These are phyloP conservation scores for Sanghuangporus weigelae DNA, from an alignment of 1,284 basidiomycete genomes.

Conservation along the genomic window DNA sequence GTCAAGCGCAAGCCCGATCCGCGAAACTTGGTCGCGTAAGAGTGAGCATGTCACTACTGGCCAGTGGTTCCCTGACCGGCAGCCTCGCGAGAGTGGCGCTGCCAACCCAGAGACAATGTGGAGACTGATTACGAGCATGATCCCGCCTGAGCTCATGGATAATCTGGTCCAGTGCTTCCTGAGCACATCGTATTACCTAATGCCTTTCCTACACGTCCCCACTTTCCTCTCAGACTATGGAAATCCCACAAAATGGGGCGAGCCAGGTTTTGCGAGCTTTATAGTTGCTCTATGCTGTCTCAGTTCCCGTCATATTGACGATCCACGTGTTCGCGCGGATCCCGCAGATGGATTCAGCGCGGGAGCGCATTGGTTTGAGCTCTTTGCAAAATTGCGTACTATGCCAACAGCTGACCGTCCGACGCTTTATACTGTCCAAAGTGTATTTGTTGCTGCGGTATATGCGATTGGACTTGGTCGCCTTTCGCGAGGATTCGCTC, in stretches of 20 bases:
- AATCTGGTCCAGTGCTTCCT: conserved; percentile 78
- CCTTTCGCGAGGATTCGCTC: conserved; percentile 79
- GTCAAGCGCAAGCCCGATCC: conserved; percentile 23
- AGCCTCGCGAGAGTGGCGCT: conserved; percentile 58
- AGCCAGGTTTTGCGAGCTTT: conserved; percentile 87
- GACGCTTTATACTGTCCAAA: conserved; percentile 85
- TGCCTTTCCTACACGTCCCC: conserved; percentile 87
- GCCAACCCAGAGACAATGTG: conserved; percentile 76
- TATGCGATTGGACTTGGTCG: conserved; percentile 85
- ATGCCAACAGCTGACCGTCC: conserved; percentile 83
- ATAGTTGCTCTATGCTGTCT: conserved; percentile 87
- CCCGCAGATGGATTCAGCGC: conserved; percentile 77
- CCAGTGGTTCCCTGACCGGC: conserved; percentile 77
- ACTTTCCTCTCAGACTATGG: conserved; percentile 86
- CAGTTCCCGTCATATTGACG: conserved; percentile 85
- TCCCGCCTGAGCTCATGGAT: conserved; percentile 87
- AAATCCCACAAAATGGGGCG: conserved; percentile 87
- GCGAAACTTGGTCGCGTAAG: conserved; percentile 24
- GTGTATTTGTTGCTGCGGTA: conserved; percentile 80
- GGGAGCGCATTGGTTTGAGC: conserved; percentile 87
- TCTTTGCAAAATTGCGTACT: conserved; percentile 78
- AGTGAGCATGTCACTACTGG: conserved; percentile 30
- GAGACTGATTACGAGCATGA: conserved; percentile 68
- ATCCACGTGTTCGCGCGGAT: conserved; percentile 78
- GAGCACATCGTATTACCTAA: conserved; percentile 86